These are phyloP conservation scores for Gnomoniopsis sp. DNA, from an alignment of 2,329 filamentous ascomycete genomes.

Conservation along the genomic window DNA sequence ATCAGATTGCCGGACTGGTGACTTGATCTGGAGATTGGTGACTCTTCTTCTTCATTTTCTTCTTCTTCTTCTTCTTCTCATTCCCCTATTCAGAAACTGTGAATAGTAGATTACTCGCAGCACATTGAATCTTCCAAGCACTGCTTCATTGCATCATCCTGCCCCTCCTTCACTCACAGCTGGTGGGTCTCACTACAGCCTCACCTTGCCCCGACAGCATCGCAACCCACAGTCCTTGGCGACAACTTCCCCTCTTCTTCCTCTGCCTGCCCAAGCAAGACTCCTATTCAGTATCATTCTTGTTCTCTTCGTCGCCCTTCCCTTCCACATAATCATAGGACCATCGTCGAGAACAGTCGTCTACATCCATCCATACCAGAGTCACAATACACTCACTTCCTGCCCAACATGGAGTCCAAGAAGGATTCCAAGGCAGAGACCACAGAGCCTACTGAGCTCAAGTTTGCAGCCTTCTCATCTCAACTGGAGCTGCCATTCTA, in stretches of 20 bases:
- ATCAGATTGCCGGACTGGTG: slow-evolving; percentile 1
- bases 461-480: slow-evolving; percentile 86
- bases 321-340: not conserved
- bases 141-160: slow-evolving; percentile 8
- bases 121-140: not conserved
- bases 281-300: not conserved
- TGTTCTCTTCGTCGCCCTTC: not conserved
- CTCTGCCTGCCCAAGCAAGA: too few relatives aligned
- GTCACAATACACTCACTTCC: not conserved
- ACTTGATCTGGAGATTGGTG: not conserved
- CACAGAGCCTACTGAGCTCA: slow-evolving; percentile 36
- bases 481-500: slow-evolving; percentile 97
- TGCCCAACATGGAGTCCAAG: not conserved
- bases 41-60: not conserved
- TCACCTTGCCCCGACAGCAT: not conserved
- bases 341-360: not conserved
- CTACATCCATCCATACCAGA: not conserved
- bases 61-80: not conserved
- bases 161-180: not conserved
- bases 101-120: not conserved
- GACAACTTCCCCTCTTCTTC: not conserved
- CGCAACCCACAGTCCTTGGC: not conserved
- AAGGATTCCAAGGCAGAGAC: not conserved
- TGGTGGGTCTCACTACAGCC: not conserved
- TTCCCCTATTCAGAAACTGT: not conserved